Percentiles rank a stretch among this genome's conserved stretches.
phyloP scores from a whole-genome alignment of 129 eudicot species.

The Logfia minima region DNA sequence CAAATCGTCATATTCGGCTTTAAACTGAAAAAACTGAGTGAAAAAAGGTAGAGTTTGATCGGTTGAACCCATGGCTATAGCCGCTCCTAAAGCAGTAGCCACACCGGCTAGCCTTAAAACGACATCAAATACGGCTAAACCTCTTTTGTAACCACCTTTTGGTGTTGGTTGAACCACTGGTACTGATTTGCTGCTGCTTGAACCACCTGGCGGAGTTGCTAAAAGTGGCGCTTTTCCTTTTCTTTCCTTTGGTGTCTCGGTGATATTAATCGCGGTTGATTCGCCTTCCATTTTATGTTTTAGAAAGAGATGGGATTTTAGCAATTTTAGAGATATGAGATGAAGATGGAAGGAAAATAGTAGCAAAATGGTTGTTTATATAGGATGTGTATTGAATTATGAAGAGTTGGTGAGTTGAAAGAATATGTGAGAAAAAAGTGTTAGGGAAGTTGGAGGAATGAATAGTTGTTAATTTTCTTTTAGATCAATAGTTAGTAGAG shows the following conservation, averaged over 20 bases:
- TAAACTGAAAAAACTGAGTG: constrained; percentile 87
- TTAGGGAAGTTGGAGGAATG: constrained; percentile 47
- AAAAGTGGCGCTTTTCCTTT: constrained; percentile 79
- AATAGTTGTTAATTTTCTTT: constrained; percentile 36
- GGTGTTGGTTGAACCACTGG: constrained; percentile 16
- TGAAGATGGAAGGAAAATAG: constrained; percentile 18
- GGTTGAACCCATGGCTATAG: constrained; percentile 70
- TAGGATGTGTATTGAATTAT: constrained; percentile 1
- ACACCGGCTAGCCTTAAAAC: constrained; percentile 63
- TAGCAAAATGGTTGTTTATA: constrained; percentile 23
- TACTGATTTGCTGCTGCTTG: constrained; percentile 27
- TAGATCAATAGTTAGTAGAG: not conserved
- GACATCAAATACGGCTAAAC: constrained; percentile 64
- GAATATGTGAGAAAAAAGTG: constrained; percentile 14
- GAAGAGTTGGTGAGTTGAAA: constrained; percentile 25
- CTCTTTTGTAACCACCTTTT: constrained; percentile 46
- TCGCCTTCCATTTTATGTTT: constrained; percentile 48
- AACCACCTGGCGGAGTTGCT: constrained; percentile 36
- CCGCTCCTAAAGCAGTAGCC: constrained; percentile 60
- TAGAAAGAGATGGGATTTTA: not conserved
- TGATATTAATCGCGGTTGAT: constrained; percentile 33
- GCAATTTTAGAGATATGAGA: not conserved
- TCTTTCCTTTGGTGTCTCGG: constrained; percentile 54
- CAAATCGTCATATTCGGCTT: constrained; percentile 68
- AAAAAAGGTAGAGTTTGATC: constrained; percentile 89